Evolutionary conservation across 2,329 filamentous ascomycete genomes (phyloP).

Genomic region (Colletotrichum australisinense): DNA sequence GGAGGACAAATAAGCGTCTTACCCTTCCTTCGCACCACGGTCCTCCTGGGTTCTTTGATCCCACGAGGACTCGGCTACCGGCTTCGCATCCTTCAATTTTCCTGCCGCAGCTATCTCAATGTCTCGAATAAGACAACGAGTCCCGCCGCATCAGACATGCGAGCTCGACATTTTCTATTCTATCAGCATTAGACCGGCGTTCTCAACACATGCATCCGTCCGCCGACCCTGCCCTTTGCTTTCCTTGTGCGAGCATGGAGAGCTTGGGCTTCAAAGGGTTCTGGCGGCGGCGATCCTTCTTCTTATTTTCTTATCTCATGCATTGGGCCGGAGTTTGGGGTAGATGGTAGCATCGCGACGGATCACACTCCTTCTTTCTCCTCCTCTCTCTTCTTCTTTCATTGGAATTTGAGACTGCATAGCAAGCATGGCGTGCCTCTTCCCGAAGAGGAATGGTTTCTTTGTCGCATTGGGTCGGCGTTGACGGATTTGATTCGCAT

Average conservation of each 20-base stretch:
- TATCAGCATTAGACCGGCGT: conserved; percentile 33
- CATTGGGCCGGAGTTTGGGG: conserved; percentile 30
- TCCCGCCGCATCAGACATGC: not conserved
- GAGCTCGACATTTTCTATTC: not conserved
- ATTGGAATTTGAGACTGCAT: not conserved
- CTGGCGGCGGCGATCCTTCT: conserved; percentile 20
- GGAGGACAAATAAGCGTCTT: conserved; percentile 45
- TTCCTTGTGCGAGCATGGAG: not conserved
- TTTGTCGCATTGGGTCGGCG: not conserved
- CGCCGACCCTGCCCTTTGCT: not conserved
- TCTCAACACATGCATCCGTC: not conserved
- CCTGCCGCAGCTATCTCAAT: not conserved
- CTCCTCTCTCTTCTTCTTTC: not conserved
- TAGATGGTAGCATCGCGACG: not conserved
- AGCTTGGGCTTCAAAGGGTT: conserved; percentile 9
- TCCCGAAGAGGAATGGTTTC: not conserved
- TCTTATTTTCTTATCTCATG: not conserved
- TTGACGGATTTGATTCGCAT: not conserved
- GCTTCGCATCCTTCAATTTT: not conserved
- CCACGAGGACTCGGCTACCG: not conserved
- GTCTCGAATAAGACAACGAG: not conserved
- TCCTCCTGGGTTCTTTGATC: not conserved
- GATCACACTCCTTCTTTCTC: conserved; percentile 5
- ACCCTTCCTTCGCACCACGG: not conserved
- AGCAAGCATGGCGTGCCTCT: not conserved